Conservation (phyloP, 2,329 filamentous ascomycete species). For the Nakataea oryzae region DNA sequence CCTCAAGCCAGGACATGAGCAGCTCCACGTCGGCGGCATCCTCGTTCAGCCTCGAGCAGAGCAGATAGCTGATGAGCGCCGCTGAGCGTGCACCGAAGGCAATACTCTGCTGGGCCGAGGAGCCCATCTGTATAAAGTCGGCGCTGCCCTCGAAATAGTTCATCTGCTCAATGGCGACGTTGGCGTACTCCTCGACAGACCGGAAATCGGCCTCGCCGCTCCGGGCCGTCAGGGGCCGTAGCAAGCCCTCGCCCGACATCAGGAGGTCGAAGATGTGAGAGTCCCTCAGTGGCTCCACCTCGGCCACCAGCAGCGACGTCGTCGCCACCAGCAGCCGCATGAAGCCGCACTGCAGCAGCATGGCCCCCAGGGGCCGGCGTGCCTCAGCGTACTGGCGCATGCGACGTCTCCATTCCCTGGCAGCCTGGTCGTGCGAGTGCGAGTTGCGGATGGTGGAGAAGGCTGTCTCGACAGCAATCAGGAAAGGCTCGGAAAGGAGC, state of each 20-base stretch:
- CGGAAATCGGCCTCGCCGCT: conserved; percentile 40
- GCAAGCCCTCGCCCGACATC: conserved; percentile 44
- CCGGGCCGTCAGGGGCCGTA: conserved; percentile 27
- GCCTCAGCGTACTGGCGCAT: conserved; percentile 70
- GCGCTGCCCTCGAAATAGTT: conserved; percentile 77
- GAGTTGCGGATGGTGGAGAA: conserved; percentile 84
- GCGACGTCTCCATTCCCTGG: conserved; percentile 83
- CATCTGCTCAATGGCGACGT: conserved; percentile 73
- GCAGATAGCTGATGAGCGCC: conserved; percentile 73
- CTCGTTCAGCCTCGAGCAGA: conserved; percentile 74
- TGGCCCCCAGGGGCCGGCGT: conserved; percentile 76
- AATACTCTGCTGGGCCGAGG: conserved; percentile 75
- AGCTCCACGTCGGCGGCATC: conserved; percentile 70
- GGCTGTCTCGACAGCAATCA: conserved; percentile 78
- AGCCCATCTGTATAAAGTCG: conserved; percentile 81
- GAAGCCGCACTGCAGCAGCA: conserved; percentile 83
- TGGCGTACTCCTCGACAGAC: conserved; percentile 54
- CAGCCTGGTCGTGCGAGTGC: conserved; percentile 49
- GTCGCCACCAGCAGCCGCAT: conserved; percentile 74
- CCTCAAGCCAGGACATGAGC: conserved; percentile 77
- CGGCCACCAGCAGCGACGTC: conserved; percentile 61
- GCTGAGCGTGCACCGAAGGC: conserved; percentile 79
- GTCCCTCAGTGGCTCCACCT: conserved; percentile 46
- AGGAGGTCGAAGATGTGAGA: conserved; percentile 65
- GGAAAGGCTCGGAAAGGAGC: conserved; percentile 73